Conservation (phyloP, 1,284 basidiomycete genomes). For the Tranzscheliella williamsii region DNA sequence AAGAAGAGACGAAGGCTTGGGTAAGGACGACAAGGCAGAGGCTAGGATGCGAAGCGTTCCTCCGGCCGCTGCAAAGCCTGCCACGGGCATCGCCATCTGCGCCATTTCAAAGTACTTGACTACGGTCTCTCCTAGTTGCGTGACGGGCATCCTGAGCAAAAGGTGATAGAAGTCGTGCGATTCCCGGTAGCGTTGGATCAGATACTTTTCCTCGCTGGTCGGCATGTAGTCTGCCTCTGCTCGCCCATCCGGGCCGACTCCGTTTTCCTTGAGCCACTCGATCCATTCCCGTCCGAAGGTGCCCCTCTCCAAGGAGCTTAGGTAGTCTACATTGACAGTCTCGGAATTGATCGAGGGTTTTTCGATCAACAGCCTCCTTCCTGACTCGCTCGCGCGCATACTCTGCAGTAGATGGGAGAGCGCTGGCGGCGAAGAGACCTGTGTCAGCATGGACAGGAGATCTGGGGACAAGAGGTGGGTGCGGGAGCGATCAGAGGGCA, state of each 20-base stretch:
- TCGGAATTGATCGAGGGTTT: constrained; percentile 78
- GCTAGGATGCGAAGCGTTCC: constrained; percentile 63
- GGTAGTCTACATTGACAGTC: constrained; percentile 73
- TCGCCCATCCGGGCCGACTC: constrained; percentile 92
- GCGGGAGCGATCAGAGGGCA: neutral
- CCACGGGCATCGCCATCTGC: constrained; percentile 88
- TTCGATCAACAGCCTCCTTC: constrained; percentile 73
- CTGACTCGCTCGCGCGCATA: constrained; percentile 73
- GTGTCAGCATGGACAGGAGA: constrained; percentile 46
- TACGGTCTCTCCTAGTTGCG: constrained; percentile 88
- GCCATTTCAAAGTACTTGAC: constrained; percentile 94
- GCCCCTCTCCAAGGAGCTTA: constrained; percentile 73
- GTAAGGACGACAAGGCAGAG: constrained; percentile 18
- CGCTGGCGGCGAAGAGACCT: constrained; percentile 64
- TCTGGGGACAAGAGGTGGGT: neutral
- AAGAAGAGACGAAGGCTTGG: constrained; percentile 23
- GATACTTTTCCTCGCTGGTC: constrained; percentile 71
- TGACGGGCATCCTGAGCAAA: constrained; percentile 82
- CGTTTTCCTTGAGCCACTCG: constrained; percentile 85
- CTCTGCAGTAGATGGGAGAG: constrained; percentile 77
- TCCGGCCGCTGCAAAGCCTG: constrained; percentile 77
- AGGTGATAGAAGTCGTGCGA: constrained; percentile 94
- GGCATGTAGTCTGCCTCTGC: constrained; percentile 75
- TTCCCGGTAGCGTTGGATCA: constrained; percentile 97
- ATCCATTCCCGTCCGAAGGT: constrained; percentile 86